Conservation (phyloP, 352 stramenopile species). For the Phytophthora idaei region DNA sequence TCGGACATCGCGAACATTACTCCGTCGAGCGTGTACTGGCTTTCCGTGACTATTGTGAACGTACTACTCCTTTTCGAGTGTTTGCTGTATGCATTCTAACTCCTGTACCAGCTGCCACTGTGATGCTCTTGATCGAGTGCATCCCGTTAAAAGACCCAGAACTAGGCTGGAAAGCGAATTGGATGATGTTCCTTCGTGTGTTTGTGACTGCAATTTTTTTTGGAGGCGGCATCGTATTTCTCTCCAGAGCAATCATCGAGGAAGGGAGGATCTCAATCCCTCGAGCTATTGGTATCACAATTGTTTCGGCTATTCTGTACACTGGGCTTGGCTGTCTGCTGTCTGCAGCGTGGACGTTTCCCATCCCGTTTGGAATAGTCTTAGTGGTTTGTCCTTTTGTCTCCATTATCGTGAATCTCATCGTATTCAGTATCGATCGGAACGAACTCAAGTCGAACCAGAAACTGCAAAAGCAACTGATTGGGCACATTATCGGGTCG, state of each 20-base stretch:
- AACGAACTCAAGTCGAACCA: slow-evolving; percentile 12
- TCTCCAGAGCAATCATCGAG: slow-evolving; percentile 12
- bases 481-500: not conserved
- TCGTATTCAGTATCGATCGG: slow-evolving; percentile 23
- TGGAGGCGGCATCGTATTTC: slow-evolving; percentile 15
- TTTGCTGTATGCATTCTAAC: slow-evolving; percentile 22
- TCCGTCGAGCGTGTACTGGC: slow-evolving; percentile 22
- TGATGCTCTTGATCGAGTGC: slow-evolving; percentile 23
- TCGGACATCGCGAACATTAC: slow-evolving; percentile 18
- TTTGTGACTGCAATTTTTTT: slow-evolving; percentile 20
- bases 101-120: slow-evolving; percentile 7
- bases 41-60: slow-evolving; percentile 25
- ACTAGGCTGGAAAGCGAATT: slow-evolving; percentile 25
- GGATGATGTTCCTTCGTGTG: slow-evolving; percentile 21
- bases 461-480: slow-evolving; percentile 5
- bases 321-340: slow-evolving; percentile 15
- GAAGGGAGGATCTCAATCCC: slow-evolving; percentile 11
- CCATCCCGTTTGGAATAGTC: slow-evolving; percentile 34
- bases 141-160: slow-evolving; percentile 14
- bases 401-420: slow-evolving; percentile 16
- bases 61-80: slow-evolving; percentile 5
- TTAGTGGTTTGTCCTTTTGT: slow-evolving; percentile 26
- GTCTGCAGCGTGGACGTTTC: slow-evolving; percentile 27
- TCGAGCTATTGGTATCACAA: slow-evolving; percentile 7
- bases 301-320: slow-evolving; percentile 22